Evolutionary conservation across 2,329 filamentous ascomycete genomes (phyloP).

Genomic region (Ophiocordyceps camponoti-floridani): DNA sequence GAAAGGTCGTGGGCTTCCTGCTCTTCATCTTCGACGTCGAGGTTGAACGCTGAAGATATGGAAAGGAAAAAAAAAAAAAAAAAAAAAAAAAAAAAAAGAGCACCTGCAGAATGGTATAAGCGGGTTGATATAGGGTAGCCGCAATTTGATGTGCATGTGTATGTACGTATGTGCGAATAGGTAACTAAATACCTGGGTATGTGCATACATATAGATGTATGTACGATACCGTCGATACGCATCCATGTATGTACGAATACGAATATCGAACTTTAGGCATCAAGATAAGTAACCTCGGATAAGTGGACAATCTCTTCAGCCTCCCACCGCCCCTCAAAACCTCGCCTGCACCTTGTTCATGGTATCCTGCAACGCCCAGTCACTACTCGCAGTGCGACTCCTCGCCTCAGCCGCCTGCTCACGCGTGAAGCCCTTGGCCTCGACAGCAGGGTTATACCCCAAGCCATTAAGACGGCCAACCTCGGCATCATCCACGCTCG

Average conservation of each 20-base stretch:
- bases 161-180: background rate
- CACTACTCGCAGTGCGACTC: slow-evolving; percentile 44
- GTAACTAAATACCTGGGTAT: too few species aligned
- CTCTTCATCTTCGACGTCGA: too few species aligned
- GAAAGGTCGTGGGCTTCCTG: background rate
- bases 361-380: slow-evolving; percentile 61
- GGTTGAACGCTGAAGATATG: too few species aligned
- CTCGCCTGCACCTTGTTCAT: slow-evolving; percentile 15
- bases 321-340: background rate
- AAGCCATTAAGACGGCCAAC: slow-evolving; percentile 50
- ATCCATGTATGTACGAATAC: too few species aligned
- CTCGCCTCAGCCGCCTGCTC: slow-evolving; percentile 55
- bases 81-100: too few species aligned
- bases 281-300: background rate
- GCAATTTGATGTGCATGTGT: background rate
- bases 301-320: background rate
- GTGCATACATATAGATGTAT: too few species aligned
- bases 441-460: slow-evolving; percentile 83
- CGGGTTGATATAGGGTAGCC: too few species aligned
- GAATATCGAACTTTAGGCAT: too few species aligned
- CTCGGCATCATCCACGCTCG: slow-evolving; percentile 38
- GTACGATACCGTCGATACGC: too few species aligned
- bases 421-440: slow-evolving; percentile 74
- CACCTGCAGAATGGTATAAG: too few species aligned
- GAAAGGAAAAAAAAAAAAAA: too few species aligned